Evolutionary conservation across 495 filamentous ascomycete genomes (phyloP), one percentile per base, ranked within the genome.

Genomic region (Daldinia decipiens): DNA sequence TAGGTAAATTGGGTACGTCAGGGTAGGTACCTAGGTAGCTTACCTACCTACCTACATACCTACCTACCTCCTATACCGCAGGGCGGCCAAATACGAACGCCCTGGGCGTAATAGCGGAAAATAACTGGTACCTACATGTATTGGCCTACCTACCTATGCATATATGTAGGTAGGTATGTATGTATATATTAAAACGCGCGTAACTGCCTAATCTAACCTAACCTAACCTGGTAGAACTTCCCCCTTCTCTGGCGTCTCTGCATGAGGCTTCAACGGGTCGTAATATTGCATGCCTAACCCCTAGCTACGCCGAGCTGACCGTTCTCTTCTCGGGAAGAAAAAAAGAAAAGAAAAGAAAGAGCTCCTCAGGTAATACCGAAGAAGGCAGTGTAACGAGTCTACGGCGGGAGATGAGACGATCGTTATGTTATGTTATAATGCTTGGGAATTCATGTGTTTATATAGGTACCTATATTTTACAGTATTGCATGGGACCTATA

Each of bases 71-170:
- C n/a, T n/a, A n/a, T n/a, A n/a, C n/a, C 26, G 26, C 27, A 29
- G 27, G 27, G 6, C 3, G 27, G 27, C 5, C 27, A 29, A 72
- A 72, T 62, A 67, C 63, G 63, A 64, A 64, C 24, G 17, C 12
- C 62, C 54, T 67, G 19, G 58, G 50, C 29, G 45, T 56, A 32
- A 8, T 34, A 34, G 32, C 32, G 32, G 32, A 32, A 32, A 32
- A 32, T 7, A 32, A 32, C 7, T 9, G 29, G 8, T 31, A 31
- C 5, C 5, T 31, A 31, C n/a, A n/a, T n/a, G n/a, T n/a, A n/a
- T n/a, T n/a, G n/a, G n/a, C 26, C 26, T 27, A 27, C 26, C 26
- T 27, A 27, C 26, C 26, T 31, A 31, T 8, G 5, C 6, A 27
- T n/a, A n/a, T n/a, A 29, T 29, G 27, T 6, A 3, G 0, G 7